These are phyloP conservation scores for Fraxinus xanthoxyloides DNA, from an alignment of 305 asterid species.

Conservation along the genomic window DNA sequence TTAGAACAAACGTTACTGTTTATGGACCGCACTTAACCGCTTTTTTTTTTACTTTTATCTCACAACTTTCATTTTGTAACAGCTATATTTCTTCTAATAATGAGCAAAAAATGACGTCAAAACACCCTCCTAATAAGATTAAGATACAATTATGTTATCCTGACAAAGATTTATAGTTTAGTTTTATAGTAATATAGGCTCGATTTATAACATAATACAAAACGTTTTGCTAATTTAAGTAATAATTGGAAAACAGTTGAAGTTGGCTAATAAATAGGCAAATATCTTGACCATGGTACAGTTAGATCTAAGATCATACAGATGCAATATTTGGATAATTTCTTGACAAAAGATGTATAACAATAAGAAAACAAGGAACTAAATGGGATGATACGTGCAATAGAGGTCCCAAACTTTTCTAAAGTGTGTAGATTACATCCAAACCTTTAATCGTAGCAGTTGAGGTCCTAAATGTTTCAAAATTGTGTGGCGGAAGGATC, in stretches of 20 bases:
- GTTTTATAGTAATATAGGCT: too few relatives aligned
- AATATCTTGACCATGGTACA: not conserved
- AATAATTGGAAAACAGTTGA: not conserved
- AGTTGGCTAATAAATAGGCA: not conserved
- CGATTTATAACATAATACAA: not conserved
- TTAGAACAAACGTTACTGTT: too few relatives aligned
- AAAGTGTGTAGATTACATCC: not conserved
- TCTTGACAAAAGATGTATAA: not conserved
- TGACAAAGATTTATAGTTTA: not conserved
- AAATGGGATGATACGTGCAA: not conserved
- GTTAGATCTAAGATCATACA: not conserved
- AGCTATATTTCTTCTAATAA: too few relatives aligned
- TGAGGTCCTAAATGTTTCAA: too few relatives aligned
- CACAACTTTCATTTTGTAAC: too few relatives aligned
- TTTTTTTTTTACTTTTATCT: too few relatives aligned
- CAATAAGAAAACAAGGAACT: not conserved
- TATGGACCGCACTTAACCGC: too few relatives aligned
- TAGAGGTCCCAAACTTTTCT: not conserved
- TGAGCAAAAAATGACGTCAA: too few relatives aligned
- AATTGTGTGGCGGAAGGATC: too few relatives aligned
- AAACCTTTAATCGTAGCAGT: not conserved
- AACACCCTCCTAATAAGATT: too few relatives aligned
- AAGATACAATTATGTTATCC: too few relatives aligned
- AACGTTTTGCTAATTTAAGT: not conserved
- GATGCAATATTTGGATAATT: not conserved